Evolutionary conservation across 2,329 filamentous ascomycete genomes (phyloP), one percentile per base, ranked within the genome.

Genomic region (Tolypocladium nubicola): DNA sequence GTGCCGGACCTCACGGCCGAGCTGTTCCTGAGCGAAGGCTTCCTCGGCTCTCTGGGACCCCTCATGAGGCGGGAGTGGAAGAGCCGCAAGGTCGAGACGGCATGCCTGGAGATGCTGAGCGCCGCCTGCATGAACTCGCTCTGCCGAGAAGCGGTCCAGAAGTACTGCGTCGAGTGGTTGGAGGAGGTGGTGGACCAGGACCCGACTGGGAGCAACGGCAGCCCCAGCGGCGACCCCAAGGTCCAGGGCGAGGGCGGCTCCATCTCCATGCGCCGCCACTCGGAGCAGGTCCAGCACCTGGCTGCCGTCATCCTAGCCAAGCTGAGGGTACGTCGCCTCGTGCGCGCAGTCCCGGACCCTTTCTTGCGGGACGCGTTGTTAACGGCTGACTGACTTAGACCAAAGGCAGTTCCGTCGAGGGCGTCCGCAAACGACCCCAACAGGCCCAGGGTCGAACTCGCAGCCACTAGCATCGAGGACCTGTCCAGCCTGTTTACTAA

Each of bases 21-120:
- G 59, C 78, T 97, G 41, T 97, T 99, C 70, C 81, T 97, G 57
- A 91, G 86, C 40, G 90, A 96, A 63, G 90, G 90, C 3, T 97
- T 99, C 66, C 77, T 97, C 52, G 78, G 84, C 58, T 87, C 84
- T 57, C 80, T 97, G 8, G 86, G 88, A 19, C 84, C 87, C 16
- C 76, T 95, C 56, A 88, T 96, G 71, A 81, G 87, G 62, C 83
- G 86, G 63, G 90, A 87, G 68, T 89, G 87, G 77, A 95, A 93
- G 76, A 93, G 88, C 68, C 82, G 83, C 63, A 90, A 90, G 65
- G 87, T 97, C 26, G 91, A 96, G 72, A 87, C 89, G 58, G 89
- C 91, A 3, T 88, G 90, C 53, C 73, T 99, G 63, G 89, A 97
- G 67, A 84, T 99, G 74, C 79, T 99, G 58, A 96, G 92, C 71